Evolutionary conservation across 192 early-diverging fungal species (phyloP), one percentile per base, ranked within the genome.

Genomic region (Umbelopsis ramanniana): DNA sequence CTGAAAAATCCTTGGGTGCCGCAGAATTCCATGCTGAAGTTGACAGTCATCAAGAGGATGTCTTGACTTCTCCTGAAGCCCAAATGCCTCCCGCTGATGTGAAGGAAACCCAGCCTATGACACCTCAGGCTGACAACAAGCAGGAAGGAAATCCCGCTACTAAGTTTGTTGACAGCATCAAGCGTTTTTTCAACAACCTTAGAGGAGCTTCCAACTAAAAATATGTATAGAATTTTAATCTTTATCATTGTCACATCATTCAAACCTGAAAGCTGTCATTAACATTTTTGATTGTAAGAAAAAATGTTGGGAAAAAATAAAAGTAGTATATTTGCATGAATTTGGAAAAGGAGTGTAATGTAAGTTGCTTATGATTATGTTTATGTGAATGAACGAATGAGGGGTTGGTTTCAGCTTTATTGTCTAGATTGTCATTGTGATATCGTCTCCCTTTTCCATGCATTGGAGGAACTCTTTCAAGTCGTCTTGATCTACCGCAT

Each of bases 391-490:
- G 48, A 50, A 50, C 6, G n/a, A 15, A 3, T 17, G 9, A 5
- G 48, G 46, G 46, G 17, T 4, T 46, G 17, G 17, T 46, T 50
- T n/a, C n/a, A 15, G 15, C 48, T n/a, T 1, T 46, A 15, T 15
- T n/a, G 15, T 50, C 15, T n/a, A 21, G 48, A 21, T n/a, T 50
- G 15, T 15, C 15, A 50, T 10, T 3, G 0, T 10, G n/a, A 15
- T 6, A 21, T 21, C 48, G n/a, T n/a, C 48, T 17, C 15, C 48
- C 5, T 50, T 50, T n/a, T 50, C 48, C 15, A 15, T 15, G 15
- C 72, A 47, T 21, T 45, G 43, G 26, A 78, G 40, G 12, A 78
- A 60, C 4, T 73, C 50, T 3, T 67, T 52, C 69, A 78, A 38
- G 3, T 15, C 19, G 7, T 67, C 60, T 23, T 78, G 26, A 29